These are phyloP conservation scores for Catunica adiposa DNA, from an alignment of 2,329 filamentous ascomycete genomes.

Conservation along the genomic window DNA sequence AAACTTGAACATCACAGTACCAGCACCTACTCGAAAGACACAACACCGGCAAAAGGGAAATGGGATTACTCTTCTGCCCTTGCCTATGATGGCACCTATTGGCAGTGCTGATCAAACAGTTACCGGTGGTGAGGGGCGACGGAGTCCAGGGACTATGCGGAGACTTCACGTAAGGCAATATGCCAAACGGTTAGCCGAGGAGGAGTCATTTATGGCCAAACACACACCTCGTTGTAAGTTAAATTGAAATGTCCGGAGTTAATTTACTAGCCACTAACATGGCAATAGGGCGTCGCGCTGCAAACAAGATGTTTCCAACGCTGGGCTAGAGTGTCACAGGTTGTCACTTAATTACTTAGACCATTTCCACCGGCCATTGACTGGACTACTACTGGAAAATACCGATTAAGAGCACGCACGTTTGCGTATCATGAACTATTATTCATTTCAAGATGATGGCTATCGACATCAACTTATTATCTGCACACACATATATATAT, in stretches of 20 bases:
- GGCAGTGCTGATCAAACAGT: background rate
- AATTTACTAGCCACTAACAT: background rate
- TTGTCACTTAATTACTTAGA: constrained; percentile 1
- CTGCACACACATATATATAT: too few species aligned
- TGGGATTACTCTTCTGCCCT: too few species aligned
- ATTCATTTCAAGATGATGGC: background rate
- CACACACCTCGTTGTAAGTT: constrained; percentile 26
- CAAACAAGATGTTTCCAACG: constrained; percentile 29
- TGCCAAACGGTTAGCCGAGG: constrained; percentile 28
- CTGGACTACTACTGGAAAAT: background rate
- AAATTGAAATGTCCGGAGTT: background rate
- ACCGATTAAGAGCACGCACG: background rate
- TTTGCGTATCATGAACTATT: background rate
- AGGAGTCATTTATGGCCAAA: constrained; percentile 17
- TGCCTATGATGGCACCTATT: background rate
- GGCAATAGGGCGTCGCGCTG: constrained; percentile 25
- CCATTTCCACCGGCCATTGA: too few species aligned
- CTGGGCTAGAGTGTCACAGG: constrained; percentile 16
- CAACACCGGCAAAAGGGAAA: too few species aligned
- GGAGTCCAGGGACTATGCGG: constrained; percentile 29
- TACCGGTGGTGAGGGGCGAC: constrained; percentile 19
- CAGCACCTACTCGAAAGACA: too few species aligned
- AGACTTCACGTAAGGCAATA: constrained; percentile 29
- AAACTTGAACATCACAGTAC: too few species aligned
- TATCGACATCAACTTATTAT: too few species aligned